Evolutionary conservation across 257 asterid genomes (phyloP), one percentile per base, ranked within the genome.

Genomic region (Verbena officinalis): DNA sequence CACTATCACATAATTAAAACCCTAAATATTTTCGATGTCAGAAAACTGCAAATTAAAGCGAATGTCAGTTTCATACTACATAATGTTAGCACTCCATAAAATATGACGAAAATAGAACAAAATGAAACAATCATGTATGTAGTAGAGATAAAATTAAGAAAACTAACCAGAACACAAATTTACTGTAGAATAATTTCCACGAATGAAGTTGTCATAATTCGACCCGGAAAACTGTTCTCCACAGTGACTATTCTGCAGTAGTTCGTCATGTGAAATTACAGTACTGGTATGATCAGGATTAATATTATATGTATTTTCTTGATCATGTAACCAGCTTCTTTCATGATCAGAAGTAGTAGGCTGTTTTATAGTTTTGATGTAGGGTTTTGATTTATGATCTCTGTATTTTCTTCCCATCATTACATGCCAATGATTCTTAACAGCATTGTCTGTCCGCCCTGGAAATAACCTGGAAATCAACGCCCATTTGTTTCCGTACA

Each of bases 381-480:
- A 67, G 24, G 65, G 30, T 40, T 64, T 80, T 0, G 86, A 60
- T 16, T 49, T 68, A 62, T n/a, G n/a, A n/a, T 78, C 76, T 45
- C 79, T 67, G 36, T 40, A 65, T 55, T 68, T 78, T 49, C 84
- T 71, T 1, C 82, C 86, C 81, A 65, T 83, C 59, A 80, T 8
- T 39, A 83, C 84, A 63, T 83, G 84, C 86, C 89, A 80, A 17
- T 80, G 84, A 43, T 83, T 83, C 70, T 83, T 83, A 23, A 83
- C 82, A 1, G 86, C 78, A 49, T 83, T 83, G 31, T 83, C 89
- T 3, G 89, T 83, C 1, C 89, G 71, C 7, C 86, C 86, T 0
- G 84, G 84, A 52, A 83, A 80, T 5, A 75, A 65, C 64, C 76
- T 65, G 24, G 82, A 80, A 44, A 80, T 80, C 27, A 77, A 67